Evolutionary conservation across 495 filamentous ascomycete genomes (phyloP).

Genomic region (Aspergillus sclerotioniger): DNA sequence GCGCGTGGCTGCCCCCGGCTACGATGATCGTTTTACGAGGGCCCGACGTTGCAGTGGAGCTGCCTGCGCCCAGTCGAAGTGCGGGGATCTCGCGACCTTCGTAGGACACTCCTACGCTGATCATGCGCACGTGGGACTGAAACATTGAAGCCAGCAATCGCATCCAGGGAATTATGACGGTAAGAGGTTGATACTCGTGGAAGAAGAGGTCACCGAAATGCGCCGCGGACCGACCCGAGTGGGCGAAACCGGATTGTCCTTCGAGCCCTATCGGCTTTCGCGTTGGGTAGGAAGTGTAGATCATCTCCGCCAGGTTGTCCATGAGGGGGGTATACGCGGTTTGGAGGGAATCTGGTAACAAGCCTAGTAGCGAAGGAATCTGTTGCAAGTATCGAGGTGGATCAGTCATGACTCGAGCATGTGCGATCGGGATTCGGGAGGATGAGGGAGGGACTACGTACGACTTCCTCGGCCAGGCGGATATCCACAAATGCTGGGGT

Average conservation of each 20-base stretch:
- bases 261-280: slow-evolving; percentile 27
- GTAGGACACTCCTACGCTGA: slow-evolving; percentile 74
- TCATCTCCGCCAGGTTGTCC: slow-evolving; percentile 73
- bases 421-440: not conserved
- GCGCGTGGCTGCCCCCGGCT: slow-evolving; percentile 80
- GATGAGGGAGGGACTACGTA: slow-evolving; percentile 37
- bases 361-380: slow-evolving; percentile 75
- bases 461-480: slow-evolving; percentile 70
- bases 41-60: slow-evolving; percentile 35
- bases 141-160: slow-evolving; percentile 84
- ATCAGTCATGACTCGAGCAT: slow-evolving; percentile 9
- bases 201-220: slow-evolving; percentile 72
- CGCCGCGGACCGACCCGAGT: slow-evolving; percentile 32
- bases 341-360: slow-evolving; percentile 74
- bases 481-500: slow-evolving; percentile 85
- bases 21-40: slow-evolving; percentile 78
- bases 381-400: slow-evolving; percentile 23
- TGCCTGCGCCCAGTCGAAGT: slow-evolving; percentile 70
- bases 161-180: slow-evolving; percentile 86
- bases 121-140: slow-evolving; percentile 68
- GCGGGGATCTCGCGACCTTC: slow-evolving; percentile 85
- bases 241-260: slow-evolving; percentile 29
- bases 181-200: slow-evolving; percentile 76
- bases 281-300: slow-evolving; percentile 71
- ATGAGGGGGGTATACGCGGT: slow-evolving; percentile 73